Conservation (phyloP, 83 land plant genomes). For the Thuja plicata region DNA sequence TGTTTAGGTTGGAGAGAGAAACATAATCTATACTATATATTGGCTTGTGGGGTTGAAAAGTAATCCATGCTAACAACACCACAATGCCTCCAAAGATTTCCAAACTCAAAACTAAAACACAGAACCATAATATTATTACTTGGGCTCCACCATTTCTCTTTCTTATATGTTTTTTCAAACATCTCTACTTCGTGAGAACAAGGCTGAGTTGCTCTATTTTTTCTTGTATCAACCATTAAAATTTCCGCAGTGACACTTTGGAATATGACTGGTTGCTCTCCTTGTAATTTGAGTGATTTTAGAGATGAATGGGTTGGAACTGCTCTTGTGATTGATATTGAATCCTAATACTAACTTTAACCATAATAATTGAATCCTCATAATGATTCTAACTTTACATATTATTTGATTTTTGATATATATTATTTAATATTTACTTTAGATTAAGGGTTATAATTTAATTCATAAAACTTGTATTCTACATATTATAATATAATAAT, state of each 20-base stretch:
- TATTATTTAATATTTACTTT: too few species aligned
- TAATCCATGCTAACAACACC: constrained; percentile 29
- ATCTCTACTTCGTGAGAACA: neutral
- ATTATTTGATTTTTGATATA: too few species aligned
- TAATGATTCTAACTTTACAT: too few species aligned
- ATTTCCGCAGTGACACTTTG: too few species aligned
- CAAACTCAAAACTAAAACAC: neutral
- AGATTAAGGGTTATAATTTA: too few species aligned
- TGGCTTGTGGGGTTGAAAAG: constrained; percentile 62
- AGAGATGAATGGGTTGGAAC: neutral
- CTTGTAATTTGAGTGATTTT: neutral
- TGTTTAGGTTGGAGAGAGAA: constrained; percentile 27
- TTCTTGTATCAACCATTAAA: neutral
- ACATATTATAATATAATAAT: too few species aligned
- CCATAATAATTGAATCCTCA: too few species aligned
- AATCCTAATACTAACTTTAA: too few species aligned
- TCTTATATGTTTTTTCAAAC: neutral
- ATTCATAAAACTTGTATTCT: too few species aligned
- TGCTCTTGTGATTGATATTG: neutral
- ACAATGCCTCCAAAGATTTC: neutral
- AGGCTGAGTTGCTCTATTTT: neutral
- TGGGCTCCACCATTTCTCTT: neutral
- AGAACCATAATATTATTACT: neutral
- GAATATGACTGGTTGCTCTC: too few species aligned
- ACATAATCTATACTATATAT: constrained; percentile 32